phyloP scores from a whole-genome alignment of 2,329 filamentous ascomycete species.

The Aspergillus transmontanensis region DNA sequence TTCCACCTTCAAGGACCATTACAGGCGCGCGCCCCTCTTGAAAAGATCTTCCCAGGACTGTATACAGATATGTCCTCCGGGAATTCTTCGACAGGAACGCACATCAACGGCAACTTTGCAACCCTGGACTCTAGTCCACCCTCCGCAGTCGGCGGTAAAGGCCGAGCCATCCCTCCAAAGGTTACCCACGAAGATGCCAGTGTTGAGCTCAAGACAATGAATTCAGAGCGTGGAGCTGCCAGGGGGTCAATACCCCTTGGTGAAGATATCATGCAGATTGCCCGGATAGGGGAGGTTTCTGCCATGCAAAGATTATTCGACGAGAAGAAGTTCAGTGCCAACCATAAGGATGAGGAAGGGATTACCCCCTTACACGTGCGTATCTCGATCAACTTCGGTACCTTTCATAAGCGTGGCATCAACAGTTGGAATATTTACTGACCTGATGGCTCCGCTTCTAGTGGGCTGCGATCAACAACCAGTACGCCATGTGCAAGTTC shows the following conservation, averaged over 20 bases:
- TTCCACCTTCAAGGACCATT: neutral
- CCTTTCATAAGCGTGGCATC: neutral
- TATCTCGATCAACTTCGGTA: conserved; percentile 19
- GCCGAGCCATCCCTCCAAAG: conserved; percentile 35
- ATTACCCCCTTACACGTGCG: conserved; percentile 93
- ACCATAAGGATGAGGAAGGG: conserved; percentile 83
- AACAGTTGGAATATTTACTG: conserved; percentile 1
- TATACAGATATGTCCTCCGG: conserved; percentile 28
- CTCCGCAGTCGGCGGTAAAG: conserved; percentile 33
- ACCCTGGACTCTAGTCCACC: conserved; percentile 28
- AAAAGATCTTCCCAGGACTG: neutral
- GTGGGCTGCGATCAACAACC: conserved; percentile 99
- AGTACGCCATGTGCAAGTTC: conserved; percentile 95
- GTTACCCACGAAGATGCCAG: conserved; percentile 32
- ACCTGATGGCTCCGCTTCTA: conserved; percentile 43
- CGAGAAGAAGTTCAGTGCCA: conserved; percentile 76
- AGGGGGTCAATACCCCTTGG: conserved; percentile 50
- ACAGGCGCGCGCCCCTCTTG: neutral
- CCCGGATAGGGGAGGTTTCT: conserved; percentile 80
- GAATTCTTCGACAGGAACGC: conserved; percentile 26
- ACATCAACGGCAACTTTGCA: conserved; percentile 26
- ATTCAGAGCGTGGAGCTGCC: conserved; percentile 31
- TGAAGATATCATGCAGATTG: conserved; percentile 94
- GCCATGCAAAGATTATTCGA: conserved; percentile 91
- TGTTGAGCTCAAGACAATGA: conserved; percentile 45